Evolutionary conservation across 1,284 basidiomycete species (phyloP), one percentile per base, ranked within the genome.

Genomic region (Naganishia albida): DNA sequence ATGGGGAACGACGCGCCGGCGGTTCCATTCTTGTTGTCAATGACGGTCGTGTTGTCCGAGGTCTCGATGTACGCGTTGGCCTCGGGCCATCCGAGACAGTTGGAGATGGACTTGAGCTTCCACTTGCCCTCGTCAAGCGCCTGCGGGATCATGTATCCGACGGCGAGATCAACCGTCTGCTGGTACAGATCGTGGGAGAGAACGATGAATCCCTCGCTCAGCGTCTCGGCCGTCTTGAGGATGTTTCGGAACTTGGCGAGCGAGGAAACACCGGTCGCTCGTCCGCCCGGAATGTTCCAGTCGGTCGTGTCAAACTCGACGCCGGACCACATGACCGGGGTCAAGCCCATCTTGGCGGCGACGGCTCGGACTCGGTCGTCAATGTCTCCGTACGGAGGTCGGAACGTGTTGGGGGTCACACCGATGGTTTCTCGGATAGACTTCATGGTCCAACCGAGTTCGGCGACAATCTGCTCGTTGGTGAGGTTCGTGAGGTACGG

Each of bases 311-410:
- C 91, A 72, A 91, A 92, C 63, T 86, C 83, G 64, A 80, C 81
- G 34, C 71, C 70, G 69, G 77, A 73, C 77, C 75, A 79, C 72
- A 80, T 78, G 69, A 78, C 76, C 40, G 75, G 75, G 3, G 78
- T 78, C 23, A 79, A 67, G 50, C 74, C 74, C 90, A 93, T 91
- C 12, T 88, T 88, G 62, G 88, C 75, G 48, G 86, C 81, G 74
- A 95, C 91, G 48, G 87, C 89, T 70, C 92, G 88, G 59, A 95
- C 90, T 73, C 92, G 90, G 79, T 95, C 90, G 78, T 95, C 90
- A 67, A 80, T 79, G 68, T 83, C 82, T 54, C 81, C 80, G 66
- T 74, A 68, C 38, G 67, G 67, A 43, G 67, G 67, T 62, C 67
- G 63, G 52, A 62, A 64, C 25, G 60, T 62, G 30, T 52, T 54